phyloP scores from a whole-genome alignment of 768 basidiomycete genomes.

The Hericium erinaceus region DNA sequence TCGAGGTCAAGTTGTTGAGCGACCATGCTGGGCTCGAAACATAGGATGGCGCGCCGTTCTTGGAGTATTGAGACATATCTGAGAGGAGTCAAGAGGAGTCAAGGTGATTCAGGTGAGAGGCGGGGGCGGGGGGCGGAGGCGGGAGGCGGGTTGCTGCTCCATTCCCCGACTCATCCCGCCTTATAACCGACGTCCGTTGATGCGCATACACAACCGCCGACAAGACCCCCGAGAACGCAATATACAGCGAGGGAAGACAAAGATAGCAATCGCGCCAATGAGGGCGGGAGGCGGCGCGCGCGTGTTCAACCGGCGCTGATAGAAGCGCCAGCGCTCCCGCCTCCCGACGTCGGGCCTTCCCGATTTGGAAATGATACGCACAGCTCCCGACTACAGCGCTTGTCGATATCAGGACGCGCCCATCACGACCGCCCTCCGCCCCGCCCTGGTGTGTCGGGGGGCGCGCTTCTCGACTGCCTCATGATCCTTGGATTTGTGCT shows the following conservation, averaged over 20 bases:
- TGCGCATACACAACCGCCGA: not conserved
- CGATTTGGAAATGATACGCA: not conserved
- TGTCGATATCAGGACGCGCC: not conserved
- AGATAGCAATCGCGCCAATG: not conserved
- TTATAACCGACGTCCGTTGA: not conserved
- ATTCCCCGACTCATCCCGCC: not conserved
- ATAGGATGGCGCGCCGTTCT: constrained; percentile 4
- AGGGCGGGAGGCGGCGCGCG: not conserved
- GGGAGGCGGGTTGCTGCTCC: not conserved
- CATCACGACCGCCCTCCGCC: not conserved
- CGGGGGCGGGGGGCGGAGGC: not conserved
- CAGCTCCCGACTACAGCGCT: not conserved
- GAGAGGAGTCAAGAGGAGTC: constrained; percentile 3
- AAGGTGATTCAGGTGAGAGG: constrained; percentile 3
- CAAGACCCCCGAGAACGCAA: not conserved
- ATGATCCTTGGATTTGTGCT: not conserved
- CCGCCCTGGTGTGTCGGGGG: not conserved
- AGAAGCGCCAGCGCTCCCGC: not conserved
- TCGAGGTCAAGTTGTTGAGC: constrained; percentile 7
- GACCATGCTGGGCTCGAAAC: constrained; percentile 12
- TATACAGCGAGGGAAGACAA: not conserved
- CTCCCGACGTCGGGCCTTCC: not conserved
- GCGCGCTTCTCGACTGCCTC: not conserved
- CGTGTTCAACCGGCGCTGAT: not conserved
- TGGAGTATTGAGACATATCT: constrained; percentile 6